Evolutionary conservation across 495 filamentous ascomycete species (phyloP), one percentile per base, ranked within the genome.

Genomic region (Xanthoparmelia taractica): DNA sequence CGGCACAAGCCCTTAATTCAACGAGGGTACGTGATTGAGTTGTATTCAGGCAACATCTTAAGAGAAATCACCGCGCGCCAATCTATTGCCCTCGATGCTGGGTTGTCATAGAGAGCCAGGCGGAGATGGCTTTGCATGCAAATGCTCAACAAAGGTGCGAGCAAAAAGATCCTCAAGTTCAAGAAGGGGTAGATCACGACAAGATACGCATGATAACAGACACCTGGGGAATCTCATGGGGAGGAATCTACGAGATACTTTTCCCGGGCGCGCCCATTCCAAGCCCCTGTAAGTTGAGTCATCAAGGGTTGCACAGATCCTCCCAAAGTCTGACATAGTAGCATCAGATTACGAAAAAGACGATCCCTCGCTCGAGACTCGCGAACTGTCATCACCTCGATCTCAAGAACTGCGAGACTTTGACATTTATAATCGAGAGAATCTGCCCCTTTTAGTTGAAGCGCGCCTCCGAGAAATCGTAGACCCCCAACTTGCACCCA

Each of bases 201-300:
- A 61, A 61, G 23, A 61, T 61, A 43, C 33, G 23, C 36, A 8
- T 61, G 40, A 61, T 61, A 27, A 61, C 31, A 20, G 33, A 34
- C 0, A 61, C 43, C 43, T 43, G 40, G 25, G 59, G 59, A 11
- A 43, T 27, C 8, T 48, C 40, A 20, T 61, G 59, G 59, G 59
- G 52, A 33, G 33, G 25, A 17, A 48, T 61, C 12, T 61, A 47
- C 29, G 59, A 61, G 41, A 61, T 61, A 10, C 43, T 61, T 4
- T 61, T 61, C 15, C 59, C 59, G 34, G 59, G 59, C 27, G 59
- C 59, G 17, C 59, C 25, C 20, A 34, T 61, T 20, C 43, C 59
- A 18, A 47, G 41, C 23, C 59, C 59, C 40, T 61, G 59, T 61
- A 48, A 47, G 45, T 47, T 10, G 8, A 25, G 6, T 10, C 45